phyloP scores from a whole-genome alignment of 1,284 basidiomycete species.

The Rhodotorula mucilaginosa region DNA sequence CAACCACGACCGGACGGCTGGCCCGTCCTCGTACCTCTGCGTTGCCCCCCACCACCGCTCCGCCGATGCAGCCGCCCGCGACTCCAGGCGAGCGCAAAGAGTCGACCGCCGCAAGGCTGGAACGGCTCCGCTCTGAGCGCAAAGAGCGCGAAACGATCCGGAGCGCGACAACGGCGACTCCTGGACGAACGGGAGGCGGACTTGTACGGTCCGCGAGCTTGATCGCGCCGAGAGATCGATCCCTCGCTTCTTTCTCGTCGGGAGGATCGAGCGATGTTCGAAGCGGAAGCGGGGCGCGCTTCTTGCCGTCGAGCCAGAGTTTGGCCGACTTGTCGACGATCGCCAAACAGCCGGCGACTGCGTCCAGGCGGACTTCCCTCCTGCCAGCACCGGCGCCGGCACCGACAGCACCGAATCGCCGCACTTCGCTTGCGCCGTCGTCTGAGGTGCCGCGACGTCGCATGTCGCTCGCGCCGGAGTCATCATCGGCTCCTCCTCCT shows the following conservation, averaged over 20 bases:
- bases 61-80: neutral
- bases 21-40: neutral
- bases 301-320: conserved; percentile 7
- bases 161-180: neutral
- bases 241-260: neutral
- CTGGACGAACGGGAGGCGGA: neutral
- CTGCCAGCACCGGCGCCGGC: neutral
- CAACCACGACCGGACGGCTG: neutral
- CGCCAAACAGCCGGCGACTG: neutral
- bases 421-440: neutral
- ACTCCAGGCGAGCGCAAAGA: conserved; percentile 32
- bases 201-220: neutral
- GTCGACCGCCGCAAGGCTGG: conserved; percentile 17
- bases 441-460: neutral
- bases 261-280: neutral
- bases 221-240: too few relatives aligned
- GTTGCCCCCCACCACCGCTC: neutral
- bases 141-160: conserved; percentile 8
- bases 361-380: conserved; percentile 11
- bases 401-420: neutral
- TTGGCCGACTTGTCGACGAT: neutral
- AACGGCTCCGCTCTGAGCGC: conserved; percentile 14
- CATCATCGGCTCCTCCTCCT: too few relatives aligned
- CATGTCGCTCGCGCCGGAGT: too few relatives aligned
- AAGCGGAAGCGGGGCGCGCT: neutral